Conservation (phyloP, 1,284 basidiomycete species). For the Pulchroboletus neoregius region DNA sequence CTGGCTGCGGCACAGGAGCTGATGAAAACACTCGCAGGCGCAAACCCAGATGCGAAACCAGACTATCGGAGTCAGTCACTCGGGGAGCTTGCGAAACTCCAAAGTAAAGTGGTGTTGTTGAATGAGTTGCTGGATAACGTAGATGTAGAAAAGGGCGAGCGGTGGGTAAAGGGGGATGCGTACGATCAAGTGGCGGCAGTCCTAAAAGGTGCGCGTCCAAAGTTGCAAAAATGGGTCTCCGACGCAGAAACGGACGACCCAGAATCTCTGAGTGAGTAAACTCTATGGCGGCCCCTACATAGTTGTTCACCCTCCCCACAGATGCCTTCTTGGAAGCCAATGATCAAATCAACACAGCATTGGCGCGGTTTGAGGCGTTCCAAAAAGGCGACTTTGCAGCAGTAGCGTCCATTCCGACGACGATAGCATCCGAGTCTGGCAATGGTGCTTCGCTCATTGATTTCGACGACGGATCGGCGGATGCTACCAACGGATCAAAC, state of each 20-base stretch:
- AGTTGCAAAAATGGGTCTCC: conserved; percentile 98
- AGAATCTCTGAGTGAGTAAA: conserved; percentile 73
- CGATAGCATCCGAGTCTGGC: conserved; percentile 39
- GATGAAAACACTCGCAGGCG: conserved; percentile 95
- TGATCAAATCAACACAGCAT: conserved; percentile 93
- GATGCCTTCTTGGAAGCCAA: conserved; percentile 95
- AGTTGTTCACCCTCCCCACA: conserved; percentile 30
- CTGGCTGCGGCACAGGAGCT: conserved; percentile 95
- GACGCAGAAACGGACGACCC: conserved; percentile 82
- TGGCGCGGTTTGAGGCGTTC: conserved; percentile 88
- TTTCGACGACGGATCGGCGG: conserved; percentile 52
- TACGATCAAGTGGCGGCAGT: conserved; percentile 95
- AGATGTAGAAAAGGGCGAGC: conserved; percentile 64
- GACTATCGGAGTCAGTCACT: conserved; percentile 90
- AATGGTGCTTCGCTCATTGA: conserved; percentile 62
- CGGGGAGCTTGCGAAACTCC: conserved; percentile 90
- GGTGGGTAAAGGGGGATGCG: conserved; percentile 83
- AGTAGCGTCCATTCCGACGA: conserved; percentile 65
- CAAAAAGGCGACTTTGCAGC: conserved; percentile 78
- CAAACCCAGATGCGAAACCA: conserved; percentile 90
- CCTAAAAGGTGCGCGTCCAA: conserved; percentile 82
- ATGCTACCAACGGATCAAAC: conserved; percentile 8
- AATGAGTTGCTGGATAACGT: conserved; percentile 98
- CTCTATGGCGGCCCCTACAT: not conserved
- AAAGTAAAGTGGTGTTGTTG: conserved; percentile 89